phyloP scores from a whole-genome alignment of 106 monocot species.

The Dendrobium catenatum region DNA sequence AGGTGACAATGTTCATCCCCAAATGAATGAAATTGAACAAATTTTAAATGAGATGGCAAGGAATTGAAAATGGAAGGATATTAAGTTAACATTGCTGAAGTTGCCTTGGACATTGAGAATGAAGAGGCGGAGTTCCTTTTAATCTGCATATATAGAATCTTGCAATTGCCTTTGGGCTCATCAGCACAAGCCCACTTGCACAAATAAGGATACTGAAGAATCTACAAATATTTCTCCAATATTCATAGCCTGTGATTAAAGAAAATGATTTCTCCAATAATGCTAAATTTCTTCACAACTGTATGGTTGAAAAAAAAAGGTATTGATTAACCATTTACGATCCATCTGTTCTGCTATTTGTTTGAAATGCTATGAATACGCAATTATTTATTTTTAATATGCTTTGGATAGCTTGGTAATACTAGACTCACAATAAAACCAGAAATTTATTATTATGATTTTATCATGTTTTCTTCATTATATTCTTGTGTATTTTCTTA shows the following conservation, averaged over 20 bases:
- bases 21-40: constrained; percentile 20
- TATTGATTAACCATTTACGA: too few species aligned
- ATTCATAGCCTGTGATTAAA: too few species aligned
- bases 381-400: not conserved
- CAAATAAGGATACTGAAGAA: constrained; percentile 42
- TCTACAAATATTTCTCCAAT: constrained; percentile 16
- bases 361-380: too few species aligned
- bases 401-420: not conserved
- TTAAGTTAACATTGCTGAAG: constrained; percentile 21
- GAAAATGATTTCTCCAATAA: too few species aligned
- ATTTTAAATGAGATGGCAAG: constrained; percentile 27
- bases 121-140: constrained; percentile 31
- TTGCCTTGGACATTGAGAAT: constrained; percentile 36
- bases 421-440: not conserved
- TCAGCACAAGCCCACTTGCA: constrained; percentile 10
- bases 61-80: constrained; percentile 37
- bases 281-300: too few species aligned
- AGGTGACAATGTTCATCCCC: constrained; percentile 21
- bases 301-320: too few species aligned
- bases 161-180: constrained; percentile 36
- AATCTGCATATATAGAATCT: constrained; percentile 34
- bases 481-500: not conserved
- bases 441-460: not conserved
- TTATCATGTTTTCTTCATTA: not conserved
- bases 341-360: too few species aligned